Conservation (phyloP, 768 basidiomycete genomes). For the Terana coerulea region DNA sequence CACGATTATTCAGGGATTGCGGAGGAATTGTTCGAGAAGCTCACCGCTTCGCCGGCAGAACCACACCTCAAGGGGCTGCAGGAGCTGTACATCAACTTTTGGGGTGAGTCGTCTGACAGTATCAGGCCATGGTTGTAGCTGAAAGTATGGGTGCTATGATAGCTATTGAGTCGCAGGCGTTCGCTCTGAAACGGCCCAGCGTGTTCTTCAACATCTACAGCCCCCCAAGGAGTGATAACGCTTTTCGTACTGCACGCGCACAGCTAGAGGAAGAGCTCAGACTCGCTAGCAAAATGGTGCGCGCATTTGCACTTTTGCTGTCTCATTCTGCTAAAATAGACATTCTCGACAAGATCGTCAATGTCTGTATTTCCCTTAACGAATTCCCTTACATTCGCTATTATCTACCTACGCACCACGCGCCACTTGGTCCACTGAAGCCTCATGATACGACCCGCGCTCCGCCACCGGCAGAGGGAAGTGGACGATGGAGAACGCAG, state of each 20-base stretch:
- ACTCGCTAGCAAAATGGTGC: slow-evolving; percentile 67
- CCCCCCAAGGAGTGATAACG: slow-evolving; percentile 70
- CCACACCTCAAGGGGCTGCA: slow-evolving; percentile 72
- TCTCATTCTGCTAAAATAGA: not conserved
- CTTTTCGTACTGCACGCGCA: slow-evolving; percentile 61
- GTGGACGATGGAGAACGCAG: slow-evolving; percentile 75
- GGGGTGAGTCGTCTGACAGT: slow-evolving; percentile 74
- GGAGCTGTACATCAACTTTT: slow-evolving; percentile 91
- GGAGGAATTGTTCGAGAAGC: slow-evolving; percentile 70
- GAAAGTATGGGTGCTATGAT: not conserved
- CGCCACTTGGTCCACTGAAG: slow-evolving; percentile 81
- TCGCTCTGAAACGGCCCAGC: slow-evolving; percentile 72
- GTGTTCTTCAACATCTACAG: slow-evolving; percentile 89
- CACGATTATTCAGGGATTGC: slow-evolving; percentile 53
- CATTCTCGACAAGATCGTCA: slow-evolving; percentile 57
- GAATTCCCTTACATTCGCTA: slow-evolving; percentile 94
- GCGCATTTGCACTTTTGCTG: slow-evolving; percentile 18
- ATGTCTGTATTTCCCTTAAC: slow-evolving; percentile 84
- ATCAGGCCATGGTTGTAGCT: slow-evolving; percentile 8
- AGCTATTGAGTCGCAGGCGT: slow-evolving; percentile 87
- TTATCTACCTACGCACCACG: slow-evolving; percentile 80
- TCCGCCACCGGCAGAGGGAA: slow-evolving; percentile 56
- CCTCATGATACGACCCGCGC: slow-evolving; percentile 61
- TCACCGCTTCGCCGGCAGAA: slow-evolving; percentile 74
- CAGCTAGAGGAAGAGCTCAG: slow-evolving; percentile 86